A percentile compares a stretch with the other conserved stretches of the same genome.
Conservation (phyloP, 345 rosid genomes). For the Eucalyptus sp. region DNA sequence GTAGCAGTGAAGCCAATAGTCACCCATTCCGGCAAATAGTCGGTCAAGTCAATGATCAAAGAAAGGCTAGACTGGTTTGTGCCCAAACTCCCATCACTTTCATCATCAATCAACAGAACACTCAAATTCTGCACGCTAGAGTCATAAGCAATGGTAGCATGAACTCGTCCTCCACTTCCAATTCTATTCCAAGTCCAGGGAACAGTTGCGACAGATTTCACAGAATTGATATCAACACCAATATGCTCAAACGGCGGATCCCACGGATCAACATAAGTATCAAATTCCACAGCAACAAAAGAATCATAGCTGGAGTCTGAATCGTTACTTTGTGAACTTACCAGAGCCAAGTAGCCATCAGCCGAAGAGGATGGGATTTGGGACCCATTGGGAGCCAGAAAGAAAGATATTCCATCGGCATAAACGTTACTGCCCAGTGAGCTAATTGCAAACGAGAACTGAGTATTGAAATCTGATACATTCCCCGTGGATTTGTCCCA, state of each 20-base stretch:
- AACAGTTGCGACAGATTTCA: rapidly evolving
- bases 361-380: rapidly evolving
- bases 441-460: neutral
- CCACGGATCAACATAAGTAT: rapidly evolving
- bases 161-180: neutral
- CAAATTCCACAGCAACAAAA: neutral
- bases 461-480: neutral
- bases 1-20: constrained; percentile 9
- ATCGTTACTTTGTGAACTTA: neutral
- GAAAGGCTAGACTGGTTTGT: neutral
- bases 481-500: neutral
- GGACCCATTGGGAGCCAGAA: neutral
- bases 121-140: neutral
- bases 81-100: rapidly evolving
- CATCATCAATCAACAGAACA: neutral
- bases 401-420: neutral
- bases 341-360: neutral
- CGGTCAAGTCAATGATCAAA: rapidly evolving
- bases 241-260: neutral
- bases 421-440: rapidly evolving
- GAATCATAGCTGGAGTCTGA: neutral
- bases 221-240: neutral
- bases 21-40: neutral
- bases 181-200: neutral
- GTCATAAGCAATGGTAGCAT: neutral